Conservation (phyloP, 768 basidiomycete species). For the Boletales sp. region DNA sequence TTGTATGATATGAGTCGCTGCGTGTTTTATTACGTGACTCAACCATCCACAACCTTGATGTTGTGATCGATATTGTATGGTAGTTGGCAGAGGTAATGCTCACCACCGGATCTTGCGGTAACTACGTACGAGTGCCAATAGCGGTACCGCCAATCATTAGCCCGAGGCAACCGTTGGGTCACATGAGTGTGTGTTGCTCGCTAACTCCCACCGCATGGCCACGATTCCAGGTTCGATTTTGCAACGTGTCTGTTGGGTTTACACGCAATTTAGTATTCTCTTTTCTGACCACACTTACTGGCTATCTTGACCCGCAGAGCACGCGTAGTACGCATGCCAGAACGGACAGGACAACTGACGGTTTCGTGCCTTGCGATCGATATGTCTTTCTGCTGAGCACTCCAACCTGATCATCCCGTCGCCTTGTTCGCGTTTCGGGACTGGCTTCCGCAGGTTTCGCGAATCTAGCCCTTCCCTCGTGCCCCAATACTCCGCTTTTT, state of each 20-base stretch:
- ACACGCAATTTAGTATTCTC: slow-evolving; percentile 8
- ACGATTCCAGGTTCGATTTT: slow-evolving; percentile 13
- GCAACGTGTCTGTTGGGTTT: slow-evolving; percentile 20
- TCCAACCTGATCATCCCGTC: slow-evolving; percentile 9
- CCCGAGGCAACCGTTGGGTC: too few species aligned
- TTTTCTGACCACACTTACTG: slow-evolving; percentile 2
- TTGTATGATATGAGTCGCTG: slow-evolving; percentile 30
- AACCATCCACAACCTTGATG: not conserved
- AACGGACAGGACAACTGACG: slow-evolving; percentile 13
- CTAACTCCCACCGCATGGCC: slow-evolving; percentile 10
- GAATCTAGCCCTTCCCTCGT: slow-evolving; percentile 29
- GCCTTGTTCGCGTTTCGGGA: slow-evolving; percentile 26
- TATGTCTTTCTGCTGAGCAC: slow-evolving; percentile 13
- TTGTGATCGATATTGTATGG: not conserved
- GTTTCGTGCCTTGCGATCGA: slow-evolving; percentile 20
- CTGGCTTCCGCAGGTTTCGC: slow-evolving; percentile 20
- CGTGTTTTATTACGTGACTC: slow-evolving; percentile 16
- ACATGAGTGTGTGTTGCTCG: not conserved
- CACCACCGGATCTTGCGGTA: too few species aligned
- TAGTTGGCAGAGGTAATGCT: not conserved
- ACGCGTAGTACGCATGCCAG: slow-evolving; percentile 26
- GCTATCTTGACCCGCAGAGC: slow-evolving; percentile 10
- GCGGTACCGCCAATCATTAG: too few species aligned
- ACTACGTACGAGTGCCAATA: too few species aligned
- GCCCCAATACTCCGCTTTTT: slow-evolving; percentile 19